phyloP scores from a whole-genome alignment of 129 eudicot genomes.

The Pseudognaphalium luteoalbum region DNA sequence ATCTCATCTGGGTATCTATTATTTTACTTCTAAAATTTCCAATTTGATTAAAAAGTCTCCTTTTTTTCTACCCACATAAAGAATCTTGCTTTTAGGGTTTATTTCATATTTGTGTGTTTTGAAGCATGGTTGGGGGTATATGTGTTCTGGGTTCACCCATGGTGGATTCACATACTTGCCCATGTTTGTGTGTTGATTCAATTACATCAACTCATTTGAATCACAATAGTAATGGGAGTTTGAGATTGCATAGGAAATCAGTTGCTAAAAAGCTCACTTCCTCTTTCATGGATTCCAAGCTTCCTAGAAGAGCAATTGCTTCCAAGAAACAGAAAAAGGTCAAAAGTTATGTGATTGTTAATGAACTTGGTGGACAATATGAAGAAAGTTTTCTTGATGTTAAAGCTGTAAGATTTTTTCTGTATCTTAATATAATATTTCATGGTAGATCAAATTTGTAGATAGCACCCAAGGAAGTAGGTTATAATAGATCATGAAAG shows the following conservation, averaged over 20 bases:
- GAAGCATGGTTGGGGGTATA: conserved; percentile 62
- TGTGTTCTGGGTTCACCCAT: conserved; percentile 60
- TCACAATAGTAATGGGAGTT: conserved; percentile 40
- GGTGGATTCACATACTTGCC: conserved; percentile 58
- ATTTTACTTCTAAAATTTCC: background rate
- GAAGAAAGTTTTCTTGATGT: conserved; percentile 82
- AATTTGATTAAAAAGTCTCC: conserved; percentile 4
- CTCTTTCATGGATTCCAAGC: conserved; percentile 51
- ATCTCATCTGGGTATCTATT: conserved; percentile 28
- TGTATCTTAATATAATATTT: background rate
- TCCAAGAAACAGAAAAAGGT: conserved; percentile 42
- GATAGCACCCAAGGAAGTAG: background rate
- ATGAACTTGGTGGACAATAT: conserved; percentile 79
- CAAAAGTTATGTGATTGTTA: conserved; percentile 54
- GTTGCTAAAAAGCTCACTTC: conserved; percentile 39
- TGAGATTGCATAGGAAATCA: conserved; percentile 24
- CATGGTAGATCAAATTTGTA: background rate
- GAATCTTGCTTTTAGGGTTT: conserved; percentile 19
- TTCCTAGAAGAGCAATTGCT: conserved; percentile 41
- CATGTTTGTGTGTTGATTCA: conserved; percentile 60
- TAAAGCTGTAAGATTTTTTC: conserved; percentile 49
- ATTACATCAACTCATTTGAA: conserved; percentile 38
- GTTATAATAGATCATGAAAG: background rate
- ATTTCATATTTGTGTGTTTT: conserved; percentile 7
- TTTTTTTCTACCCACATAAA: background rate